Base-by-base conservation (phyloP, 192 early-diverging fungal species). In the Cetraspora pellucida region DNA sequence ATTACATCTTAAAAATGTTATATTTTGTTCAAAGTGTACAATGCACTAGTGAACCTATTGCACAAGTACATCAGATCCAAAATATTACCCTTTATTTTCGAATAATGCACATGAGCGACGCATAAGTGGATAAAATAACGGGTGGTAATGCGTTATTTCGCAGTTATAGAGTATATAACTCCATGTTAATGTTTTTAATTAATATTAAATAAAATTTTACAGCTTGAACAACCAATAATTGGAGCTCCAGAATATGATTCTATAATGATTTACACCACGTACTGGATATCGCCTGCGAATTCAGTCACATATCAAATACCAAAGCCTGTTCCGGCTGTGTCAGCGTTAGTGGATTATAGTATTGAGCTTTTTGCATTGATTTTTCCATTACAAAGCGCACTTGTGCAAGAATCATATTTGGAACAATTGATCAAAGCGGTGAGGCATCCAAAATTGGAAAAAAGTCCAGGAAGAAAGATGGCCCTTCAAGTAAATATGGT, bases 401-500 rank as follows among this genome's bases (percentile, higher is more conserved):
- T 87, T 7, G 84, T 88, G 17, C 97, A 99, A 82, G 89, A 93
- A 37, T 81, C 93, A 0, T 66, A 89, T 45, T 85, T 97, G 52
- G 96, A 97, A 30, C 86, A 90, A 4, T 83, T 98, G 49, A 84
- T 90, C 2, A 89, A 89, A 65, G 78, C 83, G 50, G 81, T 91
- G 52, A 88, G 92, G 72, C 83, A 79, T 28, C 77, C 88, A 44
- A 92, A 90, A 27, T 80, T 90, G 55, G 88, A 89, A 72, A 87
- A 87, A 82, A 92, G 85, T 81, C 91, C 86, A 16, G 90, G 88
- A 43, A 84, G 94, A 46, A 91, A 94, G 70, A 85, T 88, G 77
- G 90, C 95, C 0, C 85, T 94, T 47, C 89, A 94, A 67, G 86
- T 93, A 13, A 99, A 99, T 80, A 82, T 91, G 30, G 81, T 97